Conservation (phyloP, 768 basidiomycete species). For the Psilocybe subaeruginosa region DNA sequence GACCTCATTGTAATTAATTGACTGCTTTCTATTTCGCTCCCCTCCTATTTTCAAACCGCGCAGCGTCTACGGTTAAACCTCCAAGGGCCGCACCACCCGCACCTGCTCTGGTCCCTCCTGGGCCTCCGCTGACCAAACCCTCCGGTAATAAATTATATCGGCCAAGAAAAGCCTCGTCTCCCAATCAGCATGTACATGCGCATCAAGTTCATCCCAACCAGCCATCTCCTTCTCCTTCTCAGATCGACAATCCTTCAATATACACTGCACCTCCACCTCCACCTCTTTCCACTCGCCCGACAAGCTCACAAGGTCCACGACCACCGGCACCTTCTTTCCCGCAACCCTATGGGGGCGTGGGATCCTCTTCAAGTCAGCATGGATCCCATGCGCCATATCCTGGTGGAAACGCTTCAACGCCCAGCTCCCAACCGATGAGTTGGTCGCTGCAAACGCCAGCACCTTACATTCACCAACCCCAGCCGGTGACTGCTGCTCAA, state of each 20-base stretch:
- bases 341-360: conserved; percentile 13
- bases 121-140: conserved; percentile 11
- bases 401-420: neutral
- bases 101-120: conserved; percentile 4
- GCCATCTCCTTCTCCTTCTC: conserved; percentile 45
- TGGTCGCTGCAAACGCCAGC: conserved; percentile 13
- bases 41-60: neutral
- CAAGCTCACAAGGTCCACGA: conserved; percentile 9
- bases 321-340: conserved; percentile 19
- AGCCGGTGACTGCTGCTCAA: conserved; percentile 13
- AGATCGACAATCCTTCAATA: conserved; percentile 42
- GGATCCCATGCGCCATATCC: conserved; percentile 10
- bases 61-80: conserved; percentile 14
- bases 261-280: conserved; percentile 38
- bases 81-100: conserved; percentile 15
- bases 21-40: conserved; percentile 6
- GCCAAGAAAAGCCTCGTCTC: conserved; percentile 16
- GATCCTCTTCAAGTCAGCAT: conserved; percentile 11
- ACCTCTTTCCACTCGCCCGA: conserved; percentile 15
- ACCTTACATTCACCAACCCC: conserved; percentile 14
- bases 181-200: conserved; percentile 27
- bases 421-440: conserved; percentile 11
- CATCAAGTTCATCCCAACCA: conserved; percentile 38
- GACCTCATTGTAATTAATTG: conserved; percentile 20
- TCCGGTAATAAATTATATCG: conserved; percentile 23